Percentiles rank a stretch among this genome's conserved stretches.
phyloP scores from a whole-genome alignment of 164 flowering plant genomes.

The Aristolochia contorta region DNA sequence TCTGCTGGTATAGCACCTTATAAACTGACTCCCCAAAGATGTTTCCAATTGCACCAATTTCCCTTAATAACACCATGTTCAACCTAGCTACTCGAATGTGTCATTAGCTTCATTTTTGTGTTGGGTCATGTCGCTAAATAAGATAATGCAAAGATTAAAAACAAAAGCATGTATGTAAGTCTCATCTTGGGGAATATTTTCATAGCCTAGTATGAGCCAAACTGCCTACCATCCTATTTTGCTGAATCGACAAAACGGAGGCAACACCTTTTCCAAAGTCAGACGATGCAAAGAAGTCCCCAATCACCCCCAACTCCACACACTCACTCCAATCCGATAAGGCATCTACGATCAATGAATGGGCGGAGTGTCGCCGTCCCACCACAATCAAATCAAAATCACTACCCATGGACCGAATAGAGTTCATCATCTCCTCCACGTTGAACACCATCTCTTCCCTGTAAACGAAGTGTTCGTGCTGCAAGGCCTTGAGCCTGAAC shows the following conservation, averaged over 20 bases:
- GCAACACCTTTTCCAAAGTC: not conserved
- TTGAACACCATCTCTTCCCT: not conserved
- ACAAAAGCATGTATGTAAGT: too few relatives aligned
- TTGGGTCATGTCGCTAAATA: too few relatives aligned
- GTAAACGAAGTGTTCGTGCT: not conserved
- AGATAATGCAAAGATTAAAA: too few relatives aligned
- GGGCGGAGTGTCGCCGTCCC: constrained; percentile 3
- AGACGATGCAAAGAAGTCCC: constrained; percentile 7
- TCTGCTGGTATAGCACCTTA: too few relatives aligned
- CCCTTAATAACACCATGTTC: too few relatives aligned
- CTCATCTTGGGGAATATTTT: too few relatives aligned
- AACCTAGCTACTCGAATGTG: constrained; percentile 2
- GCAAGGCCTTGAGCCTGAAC: not conserved
- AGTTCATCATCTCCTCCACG: constrained; percentile 1
- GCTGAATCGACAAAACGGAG: constrained; percentile 5
- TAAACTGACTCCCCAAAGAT: too few relatives aligned
- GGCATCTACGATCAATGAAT: not conserved
- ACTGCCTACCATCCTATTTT: not conserved
- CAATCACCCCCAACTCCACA: constrained; percentile 5
- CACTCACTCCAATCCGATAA: constrained; percentile 3
- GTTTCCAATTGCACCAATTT: too few relatives aligned
- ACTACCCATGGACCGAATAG: constrained; percentile 4
- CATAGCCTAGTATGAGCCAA: too few relatives aligned
- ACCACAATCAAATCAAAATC: constrained; percentile 1
- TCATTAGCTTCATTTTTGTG: too few relatives aligned